Evolutionary conservation across 176 grass and related monocot species (phyloP), one percentile per base, ranked within the genome.

Genomic region (Rhynchospora pubera): DNA sequence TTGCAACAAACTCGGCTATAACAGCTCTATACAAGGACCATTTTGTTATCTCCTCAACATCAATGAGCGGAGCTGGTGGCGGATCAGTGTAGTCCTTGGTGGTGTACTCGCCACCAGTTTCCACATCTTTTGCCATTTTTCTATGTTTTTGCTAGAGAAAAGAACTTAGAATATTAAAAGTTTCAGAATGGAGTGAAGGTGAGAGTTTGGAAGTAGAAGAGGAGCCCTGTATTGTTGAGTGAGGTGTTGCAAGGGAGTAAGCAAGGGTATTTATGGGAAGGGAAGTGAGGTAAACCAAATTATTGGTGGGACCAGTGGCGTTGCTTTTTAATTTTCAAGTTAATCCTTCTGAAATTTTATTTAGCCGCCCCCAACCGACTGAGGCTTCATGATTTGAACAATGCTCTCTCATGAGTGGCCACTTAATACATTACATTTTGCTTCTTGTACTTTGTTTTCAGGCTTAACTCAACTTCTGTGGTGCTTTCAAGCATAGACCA

Each of bases 1-100:
- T 97, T 0, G 94, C 91, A 45, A 97, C 71, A 82, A 97, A 97
- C 94, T 97, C 94, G 12, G 89, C 94, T 79, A 97, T 97, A 60
- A 85, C 91, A 51, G 91, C 91, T 44, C 94, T 79, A 86, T 97
- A 97, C 63, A 97, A 87, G 1, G 94, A 97, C 94, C 94, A 97
- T 83, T 87, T 91, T 53, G 83, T 85, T 62, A 97, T 87, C 88
- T 97, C 94, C 79, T 90, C 84, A 9, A 74, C 63, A 82, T 97
- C 94, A 61, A 97, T 65, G n/a, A 97, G 79, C 14, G 89, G 65
- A 18, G 89, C 91, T 12, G 91, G 94, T 19, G 94, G 91, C 18
- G 94, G 91, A 65, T 97, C 94, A 1, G 71, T 16, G 91, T 97
- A 97, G 90, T 97, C 94, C 86, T 94, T 97, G 19, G 62, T 79